These are phyloP conservation scores for Aureobasidium sp. DNA, from an alignment of 2,329 filamentous ascomycete species.

Conservation along the genomic window DNA sequence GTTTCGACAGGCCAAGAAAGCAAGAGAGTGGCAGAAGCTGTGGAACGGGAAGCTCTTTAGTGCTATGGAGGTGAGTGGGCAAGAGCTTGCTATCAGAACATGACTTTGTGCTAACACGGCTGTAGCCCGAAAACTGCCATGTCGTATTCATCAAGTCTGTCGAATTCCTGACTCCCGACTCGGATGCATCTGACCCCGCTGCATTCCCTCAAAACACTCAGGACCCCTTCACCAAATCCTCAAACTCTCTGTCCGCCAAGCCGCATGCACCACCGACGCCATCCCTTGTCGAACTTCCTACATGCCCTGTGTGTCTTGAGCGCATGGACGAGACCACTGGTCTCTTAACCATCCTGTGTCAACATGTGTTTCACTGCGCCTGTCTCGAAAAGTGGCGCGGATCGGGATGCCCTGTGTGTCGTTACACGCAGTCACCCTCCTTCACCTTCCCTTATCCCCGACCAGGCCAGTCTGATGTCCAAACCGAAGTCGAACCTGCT, in stretches of 20 bases:
- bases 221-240: slow-evolving; percentile 57
- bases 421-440: slow-evolving; percentile 66
- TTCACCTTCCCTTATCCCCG: slow-evolving; percentile 33
- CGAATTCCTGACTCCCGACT: slow-evolving; percentile 62
- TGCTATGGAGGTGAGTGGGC: slow-evolving; percentile 64
- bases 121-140: slow-evolving; percentile 82
- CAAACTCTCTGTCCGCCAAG: slow-evolving; percentile 42
- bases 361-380: slow-evolving; percentile 95
- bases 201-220: slow-evolving; percentile 54
- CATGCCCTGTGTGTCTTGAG: slow-evolving; percentile 92
- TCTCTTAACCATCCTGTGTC: slow-evolving; percentile 89
- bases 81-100: neutral
- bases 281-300: slow-evolving; percentile 82
- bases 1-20: slow-evolving; percentile 68
- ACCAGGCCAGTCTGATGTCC: slow-evolving; percentile 24
- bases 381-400: slow-evolving; percentile 96
- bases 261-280: slow-evolving; percentile 70
- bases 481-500: slow-evolving; percentile 56
- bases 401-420: slow-evolving; percentile 86
- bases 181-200: slow-evolving; percentile 34
- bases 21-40: slow-evolving; percentile 71
- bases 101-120: slow-evolving; percentile 10
- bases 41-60: slow-evolving; percentile 95
- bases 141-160: slow-evolving; percentile 92
- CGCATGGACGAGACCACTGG: slow-evolving; percentile 98